These are phyloP conservation scores for Nosema muscidifuracis DNA, from an alignment of 371 early-diverging fungal genomes.

Conservation along the genomic window DNA sequence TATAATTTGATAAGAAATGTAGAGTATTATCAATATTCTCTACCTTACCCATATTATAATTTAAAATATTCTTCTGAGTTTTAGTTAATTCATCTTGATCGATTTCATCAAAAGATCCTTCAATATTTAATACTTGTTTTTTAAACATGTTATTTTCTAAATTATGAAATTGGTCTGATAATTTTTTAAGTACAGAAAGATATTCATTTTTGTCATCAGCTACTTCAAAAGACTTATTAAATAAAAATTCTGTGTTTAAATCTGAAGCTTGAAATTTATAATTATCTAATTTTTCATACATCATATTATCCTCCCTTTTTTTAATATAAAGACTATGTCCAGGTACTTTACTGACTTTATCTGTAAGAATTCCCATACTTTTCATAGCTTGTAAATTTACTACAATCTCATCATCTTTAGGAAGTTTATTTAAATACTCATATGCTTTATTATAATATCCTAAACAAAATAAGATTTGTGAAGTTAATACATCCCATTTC, in stretches of 20 bases:
- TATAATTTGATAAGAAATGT: conserved; percentile 37
- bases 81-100: conserved; percentile 5
- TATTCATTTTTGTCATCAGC: conserved; percentile 21
- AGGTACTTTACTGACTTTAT: background rate
- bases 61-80: conserved; percentile 18
- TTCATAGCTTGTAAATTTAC: conserved; percentile 49
- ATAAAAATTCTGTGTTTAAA: conserved; percentile 22
- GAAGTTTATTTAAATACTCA: conserved; percentile 4
- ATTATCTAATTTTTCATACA: conserved; percentile 10
- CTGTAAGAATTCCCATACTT: conserved; percentile 14
- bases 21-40: background rate
- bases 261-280: conserved; percentile 18
- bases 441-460: conserved; percentile 45
- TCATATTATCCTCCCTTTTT: conserved; percentile 3
- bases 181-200: conserved; percentile 5
- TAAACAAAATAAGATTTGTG: conserved; percentile 46
- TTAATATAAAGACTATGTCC: conserved; percentile 9
- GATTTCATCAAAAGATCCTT: conserved; percentile 21
- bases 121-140: conserved; percentile 35
- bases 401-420: conserved; percentile 36
- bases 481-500: conserved; percentile 31
- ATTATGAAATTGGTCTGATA: conserved; percentile 1
- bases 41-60: conserved; percentile 10
- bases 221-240: conserved; percentile 35
- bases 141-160: conserved; percentile 10